phyloP scores from a whole-genome alignment of 768 basidiomycete species.

The Collybia nuda region DNA sequence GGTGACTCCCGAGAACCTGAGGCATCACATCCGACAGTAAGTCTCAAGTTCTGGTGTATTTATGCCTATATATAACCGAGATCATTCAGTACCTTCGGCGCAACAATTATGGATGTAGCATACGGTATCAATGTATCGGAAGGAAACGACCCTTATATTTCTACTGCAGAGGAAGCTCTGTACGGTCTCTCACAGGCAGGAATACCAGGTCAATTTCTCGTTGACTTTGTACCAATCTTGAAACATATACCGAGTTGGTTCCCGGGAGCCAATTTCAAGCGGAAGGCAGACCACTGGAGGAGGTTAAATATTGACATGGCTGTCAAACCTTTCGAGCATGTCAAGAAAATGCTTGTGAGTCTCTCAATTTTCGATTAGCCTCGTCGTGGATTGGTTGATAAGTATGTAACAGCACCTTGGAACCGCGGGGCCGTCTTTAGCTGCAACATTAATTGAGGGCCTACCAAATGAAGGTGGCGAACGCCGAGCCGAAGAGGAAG shows the following conservation, averaged over 20 bases:
- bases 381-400: neutral
- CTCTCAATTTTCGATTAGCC: neutral
- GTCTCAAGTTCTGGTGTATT: too few relatives aligned
- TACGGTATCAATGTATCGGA: slow-evolving; percentile 19
- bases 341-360: slow-evolving; percentile 5
- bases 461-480: neutral
- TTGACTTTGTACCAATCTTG: slow-evolving; percentile 21
- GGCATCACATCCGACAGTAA: slow-evolving; percentile 24
- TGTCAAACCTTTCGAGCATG: slow-evolving; percentile 27
- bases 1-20: slow-evolving; percentile 17
- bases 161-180: slow-evolving; percentile 21
- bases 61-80: too few relatives aligned
- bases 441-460: too few relatives aligned
- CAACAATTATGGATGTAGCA: slow-evolving; percentile 11
- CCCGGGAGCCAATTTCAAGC: slow-evolving; percentile 46
- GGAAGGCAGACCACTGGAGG: slow-evolving; percentile 35
- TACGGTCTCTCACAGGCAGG: slow-evolving; percentile 13
- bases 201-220: slow-evolving; percentile 20
- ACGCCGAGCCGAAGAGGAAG: slow-evolving; percentile 4
- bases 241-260: slow-evolving; percentile 46
- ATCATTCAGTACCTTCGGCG: slow-evolving; percentile 3
- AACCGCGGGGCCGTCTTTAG: neutral
- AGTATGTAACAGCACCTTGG: neutral
- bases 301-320: slow-evolving; percentile 29
- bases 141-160: slow-evolving; percentile 20